These are phyloP conservation scores for Fraxinus pennsylvanica DNA, from an alignment of 257 asterid species.

Conservation along the genomic window DNA sequence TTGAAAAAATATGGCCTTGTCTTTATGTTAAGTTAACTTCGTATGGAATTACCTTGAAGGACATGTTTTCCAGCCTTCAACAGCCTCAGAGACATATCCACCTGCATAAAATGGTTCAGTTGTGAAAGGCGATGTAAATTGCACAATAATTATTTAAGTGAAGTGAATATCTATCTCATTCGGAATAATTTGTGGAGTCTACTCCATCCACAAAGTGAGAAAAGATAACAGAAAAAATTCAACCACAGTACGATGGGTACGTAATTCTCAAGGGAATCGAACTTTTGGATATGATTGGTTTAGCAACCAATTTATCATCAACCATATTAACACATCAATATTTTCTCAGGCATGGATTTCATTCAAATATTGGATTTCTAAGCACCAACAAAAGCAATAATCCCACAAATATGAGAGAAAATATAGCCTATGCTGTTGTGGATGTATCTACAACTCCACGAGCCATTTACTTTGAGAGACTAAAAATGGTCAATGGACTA, in stretches of 20 bases:
- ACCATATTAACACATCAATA: neutral
- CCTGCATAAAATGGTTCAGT: constrained; percentile 49
- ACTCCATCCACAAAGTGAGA: neutral
- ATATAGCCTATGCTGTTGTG: neutral
- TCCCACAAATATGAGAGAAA: neutral
- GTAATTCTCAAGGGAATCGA: neutral
- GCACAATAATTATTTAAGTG: constrained; percentile 5
- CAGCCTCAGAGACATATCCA: constrained; percentile 81
- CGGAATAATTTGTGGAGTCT: neutral
- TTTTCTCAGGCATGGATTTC: neutral
- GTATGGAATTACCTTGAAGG: constrained; percentile 71
- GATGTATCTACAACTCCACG: constrained; percentile 2
- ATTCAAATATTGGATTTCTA: neutral
- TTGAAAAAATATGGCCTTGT: constrained; percentile 16
- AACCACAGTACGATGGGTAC: neutral
- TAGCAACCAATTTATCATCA: neutral
- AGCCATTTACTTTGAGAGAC: constrained; percentile 7
- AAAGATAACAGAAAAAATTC: neutral
- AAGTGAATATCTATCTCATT: constrained; percentile 13
- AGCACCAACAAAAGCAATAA: neutral
- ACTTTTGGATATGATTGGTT: neutral
- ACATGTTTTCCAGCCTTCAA: constrained; percentile 88
- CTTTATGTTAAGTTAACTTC: constrained; percentile 2
- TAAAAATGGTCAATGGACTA: neutral
- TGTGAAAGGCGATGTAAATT: constrained; percentile 22